Conservation (phyloP, 352 stramenopile genomes). For the Stephanocyclus meneghinianus region DNA sequence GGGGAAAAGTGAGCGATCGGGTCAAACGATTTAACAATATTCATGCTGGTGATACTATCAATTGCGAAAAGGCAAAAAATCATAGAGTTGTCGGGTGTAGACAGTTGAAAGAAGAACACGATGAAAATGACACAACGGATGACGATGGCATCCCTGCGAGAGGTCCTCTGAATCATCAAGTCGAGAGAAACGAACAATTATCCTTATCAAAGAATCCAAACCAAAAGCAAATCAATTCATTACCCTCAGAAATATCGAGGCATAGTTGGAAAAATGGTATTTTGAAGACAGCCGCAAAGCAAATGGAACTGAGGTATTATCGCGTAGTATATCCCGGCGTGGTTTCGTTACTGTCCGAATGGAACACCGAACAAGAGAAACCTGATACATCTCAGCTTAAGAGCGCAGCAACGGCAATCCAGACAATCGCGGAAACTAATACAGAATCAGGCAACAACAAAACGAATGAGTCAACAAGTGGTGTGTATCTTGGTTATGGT, state of each 20-base stretch:
- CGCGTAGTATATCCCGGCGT: conserved; percentile 67
- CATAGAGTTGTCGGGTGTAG: not conserved
- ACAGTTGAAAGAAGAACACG: conserved; percentile 11
- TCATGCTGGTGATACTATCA: not conserved
- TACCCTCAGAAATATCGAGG: not conserved
- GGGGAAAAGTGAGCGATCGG: conserved; percentile 25
- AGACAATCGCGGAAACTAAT: not conserved
- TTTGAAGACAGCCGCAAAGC: conserved; percentile 3
- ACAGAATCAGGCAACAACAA: not conserved
- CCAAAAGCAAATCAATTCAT: conserved; percentile 8
- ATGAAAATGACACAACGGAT: conserved; percentile 18
- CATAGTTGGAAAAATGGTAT: conserved; percentile 1
- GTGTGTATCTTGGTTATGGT: conserved; percentile 56
- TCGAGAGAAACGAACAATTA: conserved; percentile 5
- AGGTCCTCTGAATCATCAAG: conserved; percentile 3
- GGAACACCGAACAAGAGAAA: conserved; percentile 17
- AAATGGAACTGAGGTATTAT: conserved; percentile 57
- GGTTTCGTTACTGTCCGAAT: conserved; percentile 57
- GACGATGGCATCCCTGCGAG: not conserved
- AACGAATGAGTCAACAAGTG: not conserved
- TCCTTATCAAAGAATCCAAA: no score
- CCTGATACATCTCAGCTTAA: not conserved
- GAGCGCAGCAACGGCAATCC: not conserved
- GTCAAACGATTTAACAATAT: conserved; percentile 19
- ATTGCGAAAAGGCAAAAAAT: not conserved